A percentile compares a stretch with the other conserved stretches of the same genome.
phyloP scores from a whole-genome alignment of 805 yeast species.

The Pichia cephalocereana region DNA sequence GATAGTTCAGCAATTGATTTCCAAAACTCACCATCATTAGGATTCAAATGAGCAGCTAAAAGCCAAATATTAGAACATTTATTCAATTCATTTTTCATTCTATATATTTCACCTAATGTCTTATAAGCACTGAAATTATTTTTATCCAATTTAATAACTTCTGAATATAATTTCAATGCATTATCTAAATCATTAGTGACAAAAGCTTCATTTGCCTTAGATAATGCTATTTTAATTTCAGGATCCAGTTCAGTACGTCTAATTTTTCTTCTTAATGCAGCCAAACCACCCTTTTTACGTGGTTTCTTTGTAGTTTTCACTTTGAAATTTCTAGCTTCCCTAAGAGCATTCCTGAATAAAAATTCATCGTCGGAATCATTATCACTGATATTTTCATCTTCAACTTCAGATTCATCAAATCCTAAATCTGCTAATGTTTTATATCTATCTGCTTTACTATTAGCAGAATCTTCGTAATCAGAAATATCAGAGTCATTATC shows the following conservation, averaged over 20 bases:
- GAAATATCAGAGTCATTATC: conserved; percentile 7
- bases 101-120: conserved; percentile 77
- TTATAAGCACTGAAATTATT: conserved; percentile 77
- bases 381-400: conserved; percentile 21
- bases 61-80: conserved; percentile 78
- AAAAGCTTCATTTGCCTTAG: conserved; percentile 75
- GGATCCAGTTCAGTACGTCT: conserved; percentile 50
- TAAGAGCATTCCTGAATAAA: conserved; percentile 50
- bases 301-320: conserved; percentile 27
- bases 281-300: conserved; percentile 22
- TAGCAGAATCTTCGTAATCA: conserved; percentile 13
- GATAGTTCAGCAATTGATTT: conserved; percentile 63
- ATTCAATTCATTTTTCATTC: conserved; percentile 52
- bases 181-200: conserved; percentile 51
- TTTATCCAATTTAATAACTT: conserved; percentile 70
- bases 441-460: conserved; percentile 12
- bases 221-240: conserved; percentile 56
- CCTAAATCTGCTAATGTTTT: conserved; percentile 20
- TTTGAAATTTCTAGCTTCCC: conserved; percentile 60
- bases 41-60: conserved; percentile 68
- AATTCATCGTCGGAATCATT: conserved; percentile 34
- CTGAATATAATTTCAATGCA: conserved; percentile 53
- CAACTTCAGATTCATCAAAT: conserved; percentile 23
- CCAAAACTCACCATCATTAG: conserved; percentile 74
- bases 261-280: conserved; percentile 29